Conservation (phyloP, 1,284 basidiomycete species). For the Leccinum colubrinum region DNA sequence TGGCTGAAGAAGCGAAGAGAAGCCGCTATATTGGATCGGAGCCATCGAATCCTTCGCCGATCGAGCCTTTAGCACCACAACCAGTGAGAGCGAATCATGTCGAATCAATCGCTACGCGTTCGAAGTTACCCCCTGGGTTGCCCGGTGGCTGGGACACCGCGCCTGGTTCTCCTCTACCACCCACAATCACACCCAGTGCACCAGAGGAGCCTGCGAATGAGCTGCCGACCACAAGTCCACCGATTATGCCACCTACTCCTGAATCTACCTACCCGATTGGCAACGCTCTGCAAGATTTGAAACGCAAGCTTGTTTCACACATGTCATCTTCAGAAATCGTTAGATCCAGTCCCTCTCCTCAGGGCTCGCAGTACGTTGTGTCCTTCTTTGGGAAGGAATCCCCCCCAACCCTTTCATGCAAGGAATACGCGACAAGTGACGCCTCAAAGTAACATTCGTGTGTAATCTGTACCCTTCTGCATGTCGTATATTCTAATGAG, state of each 20-base stretch:
- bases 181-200: not conserved
- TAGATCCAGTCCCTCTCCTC: slow-evolving; percentile 17
- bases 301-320: slow-evolving; percentile 29
- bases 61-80: slow-evolving; percentile 16
- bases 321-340: slow-evolving; percentile 22
- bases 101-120: slow-evolving; percentile 7
- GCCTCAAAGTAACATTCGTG: slow-evolving; percentile 61
- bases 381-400: not conserved
- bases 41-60: slow-evolving; percentile 4
- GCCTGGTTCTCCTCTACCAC: slow-evolving; percentile 12
- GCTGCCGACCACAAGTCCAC: not conserved
- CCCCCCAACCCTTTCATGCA: not conserved
- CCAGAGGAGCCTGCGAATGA: slow-evolving; percentile 12
- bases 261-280: slow-evolving; percentile 9
- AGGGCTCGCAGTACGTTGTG: slow-evolving; percentile 20
- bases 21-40: slow-evolving; percentile 26
- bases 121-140: slow-evolving; percentile 13
- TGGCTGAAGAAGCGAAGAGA: slow-evolving; percentile 48
- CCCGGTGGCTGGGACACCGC: slow-evolving; percentile 25
- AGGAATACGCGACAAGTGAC: slow-evolving; percentile 42
- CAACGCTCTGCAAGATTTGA: slow-evolving; percentile 29
- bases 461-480: slow-evolving; percentile 14
- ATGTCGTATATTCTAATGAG: not conserved
- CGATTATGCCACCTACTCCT: slow-evolving; percentile 7
- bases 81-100: slow-evolving; percentile 3